Conservation (phyloP, 768 basidiomycete species). For the Butyriboletus loyo region DNA sequence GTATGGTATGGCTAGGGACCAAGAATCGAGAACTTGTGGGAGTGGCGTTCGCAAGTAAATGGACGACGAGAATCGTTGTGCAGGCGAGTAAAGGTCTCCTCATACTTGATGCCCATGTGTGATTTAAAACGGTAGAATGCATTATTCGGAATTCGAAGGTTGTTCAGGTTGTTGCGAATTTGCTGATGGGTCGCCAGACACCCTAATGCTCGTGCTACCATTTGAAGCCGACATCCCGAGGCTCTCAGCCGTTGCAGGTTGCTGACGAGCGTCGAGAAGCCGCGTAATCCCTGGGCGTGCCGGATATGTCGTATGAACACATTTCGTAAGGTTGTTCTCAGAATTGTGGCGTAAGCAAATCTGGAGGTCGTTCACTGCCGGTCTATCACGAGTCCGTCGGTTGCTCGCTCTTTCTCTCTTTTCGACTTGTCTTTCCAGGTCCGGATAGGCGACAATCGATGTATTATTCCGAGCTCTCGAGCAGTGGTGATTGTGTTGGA, state of each 20-base stretch:
- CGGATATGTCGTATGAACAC: background rate
- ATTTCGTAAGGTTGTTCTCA: background rate
- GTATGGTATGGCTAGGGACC: background rate
- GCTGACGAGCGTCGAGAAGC: background rate
- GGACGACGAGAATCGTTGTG: background rate
- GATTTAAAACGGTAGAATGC: background rate
- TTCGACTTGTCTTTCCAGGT: background rate
- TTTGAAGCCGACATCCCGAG: background rate
- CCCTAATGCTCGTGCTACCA: no score
- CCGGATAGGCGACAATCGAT: no score
- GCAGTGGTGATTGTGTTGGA: background rate
- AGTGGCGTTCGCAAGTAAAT: constrained; percentile 5
- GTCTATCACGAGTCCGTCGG: background rate
- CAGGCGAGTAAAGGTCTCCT: constrained; percentile 10
- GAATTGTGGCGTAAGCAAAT: background rate
- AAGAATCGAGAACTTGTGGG: background rate
- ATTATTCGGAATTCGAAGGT: background rate
- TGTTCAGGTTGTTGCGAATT: background rate
- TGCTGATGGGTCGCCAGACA: background rate
- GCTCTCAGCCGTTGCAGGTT: no score
- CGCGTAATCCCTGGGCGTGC: background rate
- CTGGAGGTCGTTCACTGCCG: no score
- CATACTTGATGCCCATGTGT: background rate
- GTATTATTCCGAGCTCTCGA: background rate
- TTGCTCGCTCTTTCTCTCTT: background rate